Conservation (phyloP, 1,284 basidiomycete genomes). For the Coniferiporia weirii region DNA sequence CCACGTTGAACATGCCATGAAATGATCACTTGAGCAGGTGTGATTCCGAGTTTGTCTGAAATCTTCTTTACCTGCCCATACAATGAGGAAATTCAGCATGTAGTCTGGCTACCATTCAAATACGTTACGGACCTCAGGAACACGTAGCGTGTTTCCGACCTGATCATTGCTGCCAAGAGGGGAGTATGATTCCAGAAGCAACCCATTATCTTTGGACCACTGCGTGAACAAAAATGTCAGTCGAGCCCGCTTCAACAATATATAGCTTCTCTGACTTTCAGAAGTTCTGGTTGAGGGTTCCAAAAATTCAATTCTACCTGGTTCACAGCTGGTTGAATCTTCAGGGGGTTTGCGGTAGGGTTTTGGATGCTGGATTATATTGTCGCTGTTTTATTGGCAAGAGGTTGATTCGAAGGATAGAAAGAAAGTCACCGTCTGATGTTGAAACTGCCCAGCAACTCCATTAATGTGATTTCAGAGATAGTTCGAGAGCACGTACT, state of each 20-base stretch:
- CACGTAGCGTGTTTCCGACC: slow-evolving; percentile 47
- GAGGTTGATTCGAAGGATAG: neutral
- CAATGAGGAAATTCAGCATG: neutral
- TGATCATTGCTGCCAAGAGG: slow-evolving; percentile 65
- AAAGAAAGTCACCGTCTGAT: slow-evolving; percentile 35
- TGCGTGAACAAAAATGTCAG: slow-evolving; percentile 21
- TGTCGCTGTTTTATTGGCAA: neutral
- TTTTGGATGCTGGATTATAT: slow-evolving; percentile 44
- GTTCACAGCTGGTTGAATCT: slow-evolving; percentile 72
- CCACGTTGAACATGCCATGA: slow-evolving; percentile 80
- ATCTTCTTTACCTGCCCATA: slow-evolving; percentile 46
- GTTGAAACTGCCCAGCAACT: slow-evolving; percentile 44
- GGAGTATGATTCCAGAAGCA: slow-evolving; percentile 76
- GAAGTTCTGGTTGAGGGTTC: slow-evolving; percentile 78
- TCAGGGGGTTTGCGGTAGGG: slow-evolving; percentile 64
- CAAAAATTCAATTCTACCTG: slow-evolving; percentile 82
- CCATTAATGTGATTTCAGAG: slow-evolving; percentile 17
- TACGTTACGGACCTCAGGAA: slow-evolving; percentile 42
- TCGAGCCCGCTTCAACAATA: neutral
- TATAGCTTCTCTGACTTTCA: slow-evolving; percentile 43
- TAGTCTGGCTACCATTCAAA: slow-evolving; percentile 18
- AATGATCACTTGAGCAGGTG: slow-evolving; percentile 74
- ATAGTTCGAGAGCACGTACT: slow-evolving; percentile 36
- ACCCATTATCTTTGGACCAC: slow-evolving; percentile 59
- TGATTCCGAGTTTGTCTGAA: slow-evolving; percentile 61